Evolutionary conservation across 2,329 filamentous ascomycete species (phyloP).

Genomic region (Penicillium aurantiogriseum): DNA sequence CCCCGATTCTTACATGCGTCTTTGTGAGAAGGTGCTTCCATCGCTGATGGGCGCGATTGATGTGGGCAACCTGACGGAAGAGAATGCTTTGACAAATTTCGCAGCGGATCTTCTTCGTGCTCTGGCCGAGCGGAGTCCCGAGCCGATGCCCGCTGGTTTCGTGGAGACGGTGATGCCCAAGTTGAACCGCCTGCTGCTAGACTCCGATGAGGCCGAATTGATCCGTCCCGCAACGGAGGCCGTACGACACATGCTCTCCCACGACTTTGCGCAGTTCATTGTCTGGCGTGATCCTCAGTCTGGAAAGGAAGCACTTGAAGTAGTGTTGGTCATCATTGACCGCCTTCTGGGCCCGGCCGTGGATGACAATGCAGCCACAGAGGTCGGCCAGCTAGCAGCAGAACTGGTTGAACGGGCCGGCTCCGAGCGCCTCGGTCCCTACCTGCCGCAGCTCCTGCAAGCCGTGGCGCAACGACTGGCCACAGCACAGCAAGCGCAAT

Average conservation of each 20-base stretch:
- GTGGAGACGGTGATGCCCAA: conserved; percentile 84
- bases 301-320: conserved; percentile 80
- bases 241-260: conserved; percentile 83
- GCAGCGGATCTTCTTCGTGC: conserved; percentile 81
- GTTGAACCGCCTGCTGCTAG: conserved; percentile 76
- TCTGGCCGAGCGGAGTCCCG: conserved; percentile 76
- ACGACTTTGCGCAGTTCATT: conserved; percentile 88
- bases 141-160: conserved; percentile 83
- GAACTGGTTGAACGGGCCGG: conserved; percentile 95
- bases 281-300: conserved; percentile 74
- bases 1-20: conserved; percentile 67
- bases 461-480: conserved; percentile 84
- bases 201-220: conserved; percentile 81
- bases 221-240: conserved; percentile 82
- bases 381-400: conserved; percentile 90
- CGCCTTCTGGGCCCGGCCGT: conserved; percentile 78
- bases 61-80: conserved; percentile 78
- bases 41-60: conserved; percentile 87
- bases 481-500: conserved; percentile 77
- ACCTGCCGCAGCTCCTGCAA: conserved; percentile 79
- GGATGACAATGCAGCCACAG: conserved; percentile 92
- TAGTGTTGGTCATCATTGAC: conserved; percentile 88
- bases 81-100: conserved; percentile 75
- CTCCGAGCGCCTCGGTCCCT: conserved; percentile 84
- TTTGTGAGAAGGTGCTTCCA: conserved; percentile 84